Conservation (phyloP, 2,329 filamentous ascomycete species). For the Beauveria medogensis region DNA sequence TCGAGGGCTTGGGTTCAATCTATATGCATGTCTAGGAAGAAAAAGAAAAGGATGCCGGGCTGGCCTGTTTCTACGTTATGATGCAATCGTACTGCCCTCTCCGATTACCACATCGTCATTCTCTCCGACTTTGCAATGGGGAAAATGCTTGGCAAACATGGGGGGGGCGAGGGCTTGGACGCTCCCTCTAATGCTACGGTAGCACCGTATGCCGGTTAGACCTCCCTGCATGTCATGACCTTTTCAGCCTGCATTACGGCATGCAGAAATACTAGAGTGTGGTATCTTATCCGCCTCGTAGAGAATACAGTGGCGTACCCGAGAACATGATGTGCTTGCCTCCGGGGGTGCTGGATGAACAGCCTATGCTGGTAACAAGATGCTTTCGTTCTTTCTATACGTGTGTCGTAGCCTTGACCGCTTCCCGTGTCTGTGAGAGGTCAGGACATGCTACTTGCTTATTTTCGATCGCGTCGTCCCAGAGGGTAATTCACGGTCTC, state of each 20-base stretch:
- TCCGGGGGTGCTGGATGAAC: neutral
- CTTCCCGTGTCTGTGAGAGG: neutral
- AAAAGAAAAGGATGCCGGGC: neutral
- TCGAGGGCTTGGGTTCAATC: neutral
- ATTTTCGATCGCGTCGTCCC: neutral
- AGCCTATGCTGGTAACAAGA: neutral
- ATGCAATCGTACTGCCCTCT: neutral
- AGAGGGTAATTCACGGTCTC: neutral
- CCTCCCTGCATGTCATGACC: neutral
- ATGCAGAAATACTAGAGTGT: neutral
- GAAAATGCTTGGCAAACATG: neutral
- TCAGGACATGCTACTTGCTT: neutral
- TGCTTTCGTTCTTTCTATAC: constrained; percentile 3
- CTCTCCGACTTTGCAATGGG: neutral
- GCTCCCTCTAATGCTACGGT: neutral
- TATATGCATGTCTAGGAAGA: neutral
- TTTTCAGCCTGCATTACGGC: neutral
- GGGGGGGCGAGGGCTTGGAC: neutral
- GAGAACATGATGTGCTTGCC: neutral
- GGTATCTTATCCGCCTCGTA: neutral
- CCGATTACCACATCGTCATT: neutral
- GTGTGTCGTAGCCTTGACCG: constrained; percentile 1
- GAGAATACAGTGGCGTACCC: neutral
- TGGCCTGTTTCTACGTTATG: neutral
- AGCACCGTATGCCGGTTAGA: neutral